Conservation (phyloP, 208 protist species). For the Trypanosoma conorhini region DNA sequence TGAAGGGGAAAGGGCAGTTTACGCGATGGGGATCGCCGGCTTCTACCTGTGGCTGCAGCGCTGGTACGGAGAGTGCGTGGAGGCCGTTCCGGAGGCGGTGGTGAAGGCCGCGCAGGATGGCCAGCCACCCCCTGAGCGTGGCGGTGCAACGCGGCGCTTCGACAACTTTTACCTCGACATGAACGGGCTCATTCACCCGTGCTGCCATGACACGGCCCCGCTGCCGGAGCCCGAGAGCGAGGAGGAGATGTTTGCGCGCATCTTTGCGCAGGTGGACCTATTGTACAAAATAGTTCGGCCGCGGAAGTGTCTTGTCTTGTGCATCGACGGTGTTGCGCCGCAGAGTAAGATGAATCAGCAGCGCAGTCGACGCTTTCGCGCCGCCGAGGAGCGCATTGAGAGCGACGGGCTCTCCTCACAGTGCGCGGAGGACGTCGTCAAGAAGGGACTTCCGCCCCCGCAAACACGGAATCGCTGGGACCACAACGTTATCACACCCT, state of each 20-base stretch:
- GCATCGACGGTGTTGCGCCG: conserved; percentile 98
- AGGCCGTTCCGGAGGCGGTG: conserved; percentile 73
- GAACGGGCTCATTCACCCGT: conserved; percentile 99
- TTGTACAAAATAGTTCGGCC: conserved; percentile 98
- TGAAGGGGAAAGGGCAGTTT: neutral
- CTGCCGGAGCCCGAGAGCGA: conserved; percentile 79
- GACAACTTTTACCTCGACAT: conserved; percentile 99
- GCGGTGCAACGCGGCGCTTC: conserved; percentile 20
- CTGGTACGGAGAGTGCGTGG: conserved; percentile 80
- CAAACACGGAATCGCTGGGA: conserved; percentile 91
- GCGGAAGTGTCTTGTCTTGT: conserved; percentile 97
- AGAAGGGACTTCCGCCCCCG: conserved; percentile 63
- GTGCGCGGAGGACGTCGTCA: conserved; percentile 58
- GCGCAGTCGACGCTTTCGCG: conserved; percentile 96
- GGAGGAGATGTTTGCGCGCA: conserved; percentile 92
- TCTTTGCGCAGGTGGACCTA: conserved; percentile 98
- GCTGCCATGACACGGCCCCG: conserved; percentile 97
- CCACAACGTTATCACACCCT: conserved; percentile 99
- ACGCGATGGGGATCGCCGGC: conserved; percentile 87
- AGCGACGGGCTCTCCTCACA: conserved; percentile 65
- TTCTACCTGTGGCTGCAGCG: conserved; percentile 91
- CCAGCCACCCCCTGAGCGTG: conserved; percentile 22
- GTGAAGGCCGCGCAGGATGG: conserved; percentile 56
- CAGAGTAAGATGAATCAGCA: conserved; percentile 99
- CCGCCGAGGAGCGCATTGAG: conserved; percentile 91